Evolutionary conservation across 116 monocot genomes (phyloP).

Genomic region (Iris pallida): DNA sequence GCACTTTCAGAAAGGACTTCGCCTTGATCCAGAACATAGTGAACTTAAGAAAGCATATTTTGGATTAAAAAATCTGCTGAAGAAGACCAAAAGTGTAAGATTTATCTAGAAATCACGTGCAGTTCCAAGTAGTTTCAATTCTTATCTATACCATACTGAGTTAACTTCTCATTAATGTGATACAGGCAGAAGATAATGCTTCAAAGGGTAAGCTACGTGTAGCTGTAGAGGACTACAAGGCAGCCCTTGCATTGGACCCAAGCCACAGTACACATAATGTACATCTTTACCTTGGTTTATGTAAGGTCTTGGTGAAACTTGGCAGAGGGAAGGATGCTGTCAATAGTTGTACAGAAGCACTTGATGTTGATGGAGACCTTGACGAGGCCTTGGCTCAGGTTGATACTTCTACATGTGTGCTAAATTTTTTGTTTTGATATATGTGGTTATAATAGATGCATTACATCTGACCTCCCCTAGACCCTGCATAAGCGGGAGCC

Average conservation of each 20-base stretch:
- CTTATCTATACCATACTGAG: neutral
- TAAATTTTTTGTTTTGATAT: too few species aligned
- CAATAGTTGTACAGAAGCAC: slow-evolving; percentile 72
- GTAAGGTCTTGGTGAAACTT: slow-evolving; percentile 86
- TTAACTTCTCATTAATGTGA: neutral
- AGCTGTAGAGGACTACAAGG: slow-evolving; percentile 84
- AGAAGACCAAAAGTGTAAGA: slow-evolving; percentile 87
- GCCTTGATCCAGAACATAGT: slow-evolving; percentile 85
- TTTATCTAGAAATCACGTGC: slow-evolving; percentile 1
- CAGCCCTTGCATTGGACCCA: slow-evolving; percentile 78
- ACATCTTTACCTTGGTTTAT: slow-evolving; percentile 82
- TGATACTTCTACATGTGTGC: too few species aligned
- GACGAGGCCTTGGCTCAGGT: slow-evolving; percentile 88
- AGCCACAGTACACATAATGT: slow-evolving; percentile 83
- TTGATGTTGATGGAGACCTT: slow-evolving; percentile 88
- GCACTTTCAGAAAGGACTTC: slow-evolving; percentile 92
- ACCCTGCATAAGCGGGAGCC: too few species aligned
- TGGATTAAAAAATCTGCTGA: slow-evolving; percentile 91
- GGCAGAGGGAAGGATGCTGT: slow-evolving; percentile 96
- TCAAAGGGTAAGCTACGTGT: slow-evolving; percentile 79
- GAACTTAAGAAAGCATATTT: slow-evolving; percentile 98
- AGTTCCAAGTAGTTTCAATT: neutral
- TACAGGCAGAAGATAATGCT: slow-evolving; percentile 93
- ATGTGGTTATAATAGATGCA: too few species aligned
- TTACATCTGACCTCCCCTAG: too few species aligned